Percentiles rank a stretch among this genome's conserved stretches.
Evolutionary conservation across 2,329 filamentous ascomycete genomes (phyloP).

Genomic region (Sporothrix variecibatus): DNA sequence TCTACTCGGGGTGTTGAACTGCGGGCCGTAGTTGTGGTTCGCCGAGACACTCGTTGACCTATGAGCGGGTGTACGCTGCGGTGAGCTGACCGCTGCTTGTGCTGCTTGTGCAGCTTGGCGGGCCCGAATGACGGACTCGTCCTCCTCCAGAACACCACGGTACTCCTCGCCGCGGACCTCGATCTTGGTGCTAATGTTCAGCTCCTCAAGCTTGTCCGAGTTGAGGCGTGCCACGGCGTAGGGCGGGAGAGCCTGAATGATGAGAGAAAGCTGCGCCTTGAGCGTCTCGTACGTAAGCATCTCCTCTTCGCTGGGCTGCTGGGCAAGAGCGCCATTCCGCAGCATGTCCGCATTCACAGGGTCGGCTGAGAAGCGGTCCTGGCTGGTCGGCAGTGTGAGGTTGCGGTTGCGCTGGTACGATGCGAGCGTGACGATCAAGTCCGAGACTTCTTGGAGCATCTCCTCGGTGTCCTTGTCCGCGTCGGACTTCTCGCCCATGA

Average conservation of each 20-base stretch:
- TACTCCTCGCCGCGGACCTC: constrained; percentile 72
- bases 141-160: constrained; percentile 80
- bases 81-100: constrained; percentile 35
- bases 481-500: constrained; percentile 53
- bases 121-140: constrained; percentile 61
- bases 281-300: constrained; percentile 68
- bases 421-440: constrained; percentile 72
- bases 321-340: constrained; percentile 64
- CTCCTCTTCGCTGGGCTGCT: constrained; percentile 64
- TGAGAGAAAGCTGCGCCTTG: constrained; percentile 71
- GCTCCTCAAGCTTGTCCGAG: constrained; percentile 78
- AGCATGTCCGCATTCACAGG: constrained; percentile 69
- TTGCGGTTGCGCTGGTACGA: constrained; percentile 81
- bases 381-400: constrained; percentile 64
- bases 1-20: constrained; percentile 52
- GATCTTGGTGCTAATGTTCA: constrained; percentile 79
- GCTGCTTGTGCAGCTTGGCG: constrained; percentile 32
- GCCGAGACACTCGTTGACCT: constrained; percentile 40
- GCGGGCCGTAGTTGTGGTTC: constrained; percentile 48
- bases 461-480: constrained; percentile 67
- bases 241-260: constrained; percentile 76
- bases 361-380: constrained; percentile 61
- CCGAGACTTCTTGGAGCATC: constrained; percentile 70
- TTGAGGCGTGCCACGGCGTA: constrained; percentile 85
- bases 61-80: constrained; percentile 37